Base-by-base conservation (phyloP, 1,284 basidiomycete genomes). In the Erythrobasidium hasegawianum region DNA sequence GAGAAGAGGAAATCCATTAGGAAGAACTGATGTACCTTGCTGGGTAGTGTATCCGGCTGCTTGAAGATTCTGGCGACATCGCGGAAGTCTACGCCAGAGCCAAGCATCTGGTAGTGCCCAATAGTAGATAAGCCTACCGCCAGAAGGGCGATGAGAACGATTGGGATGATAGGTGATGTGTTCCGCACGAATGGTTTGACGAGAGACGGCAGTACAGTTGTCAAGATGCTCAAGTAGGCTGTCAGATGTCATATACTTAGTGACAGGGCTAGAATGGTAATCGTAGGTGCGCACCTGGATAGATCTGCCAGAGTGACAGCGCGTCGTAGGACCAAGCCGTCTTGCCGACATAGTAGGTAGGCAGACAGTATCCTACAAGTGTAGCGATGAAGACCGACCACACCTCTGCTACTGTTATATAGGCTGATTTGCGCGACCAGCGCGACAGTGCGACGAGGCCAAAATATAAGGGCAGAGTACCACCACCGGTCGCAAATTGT, bases 1-100 rank as follows among this genome's bases (percentile, higher is more conserved):
- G 62, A 65, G 41, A 41, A 49, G 43, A 65, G 55, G 33, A 65
- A 65, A 29, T 65, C 62, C 50, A 65, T 9, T 10, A 65, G 62
- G 62, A 65, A 65, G 29, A 65, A 33, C n/a, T 45, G 39, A 38
- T 65, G 62, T 3, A 52, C 62, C 45, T 57, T 52, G 9, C 33
- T 20, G 33, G 62, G 26, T 13, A 65, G 38, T 11, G 41, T 45
- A 24, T 20, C 47, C 9, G 55, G 43, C 13, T 49, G 56, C 10
- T 14, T 7, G 62, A 58, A 58, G 38, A 65, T 22, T 11, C 57
- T 33, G 45, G 41, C 33, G 11, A 65, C 56, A 41, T 65, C 56
- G 13, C 55, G 62, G 47, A 65, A 65, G 26, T 40, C 61, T 18
- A 50, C 38, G 33, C 56, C 62, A 24, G 54, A 57, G 20, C 29